Percentiles rank a stretch among this genome's conserved stretches.
These are phyloP conservation scores for Gossypium schwendimanii DNA, from an alignment of 441 rosid genomes.

Conservation along the genomic window DNA sequence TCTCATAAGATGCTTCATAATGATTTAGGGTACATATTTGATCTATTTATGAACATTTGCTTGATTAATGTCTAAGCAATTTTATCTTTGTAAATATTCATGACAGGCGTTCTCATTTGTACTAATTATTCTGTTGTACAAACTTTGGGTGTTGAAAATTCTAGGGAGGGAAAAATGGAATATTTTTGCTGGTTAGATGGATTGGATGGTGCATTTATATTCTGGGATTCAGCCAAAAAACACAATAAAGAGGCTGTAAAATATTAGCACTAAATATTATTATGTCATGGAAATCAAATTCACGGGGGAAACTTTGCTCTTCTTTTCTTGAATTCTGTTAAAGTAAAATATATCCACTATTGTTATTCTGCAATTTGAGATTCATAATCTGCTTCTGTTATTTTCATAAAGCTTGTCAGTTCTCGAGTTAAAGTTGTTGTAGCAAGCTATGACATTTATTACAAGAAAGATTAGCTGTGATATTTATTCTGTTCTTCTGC, in stretches of 20 bases:
- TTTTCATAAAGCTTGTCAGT: not conserved
- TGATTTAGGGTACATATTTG: not conserved
- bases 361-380: constrained; percentile 3
- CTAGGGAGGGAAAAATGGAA: not conserved
- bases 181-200: not conserved
- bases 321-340: not conserved
- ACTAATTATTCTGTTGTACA: not conserved
- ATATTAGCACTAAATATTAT: not conserved
- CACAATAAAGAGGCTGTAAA: not conserved
- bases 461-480: not conserved
- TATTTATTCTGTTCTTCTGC: not conserved
- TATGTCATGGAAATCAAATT: not conserved
- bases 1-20: constrained; percentile 2
- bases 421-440: not conserved
- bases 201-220: not conserved
- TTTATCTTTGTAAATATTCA: not conserved
- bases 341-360: not conserved
- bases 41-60: not conserved
- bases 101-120: not conserved
- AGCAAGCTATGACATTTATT: not conserved
- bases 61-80: not conserved
- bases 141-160: not conserved
- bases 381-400: not conserved
- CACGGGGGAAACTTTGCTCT: constrained; percentile 5
- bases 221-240: constrained; percentile 1